Base-by-base conservation (phyloP, 257 asterid species). In the Solanum medicagineum region DNA sequence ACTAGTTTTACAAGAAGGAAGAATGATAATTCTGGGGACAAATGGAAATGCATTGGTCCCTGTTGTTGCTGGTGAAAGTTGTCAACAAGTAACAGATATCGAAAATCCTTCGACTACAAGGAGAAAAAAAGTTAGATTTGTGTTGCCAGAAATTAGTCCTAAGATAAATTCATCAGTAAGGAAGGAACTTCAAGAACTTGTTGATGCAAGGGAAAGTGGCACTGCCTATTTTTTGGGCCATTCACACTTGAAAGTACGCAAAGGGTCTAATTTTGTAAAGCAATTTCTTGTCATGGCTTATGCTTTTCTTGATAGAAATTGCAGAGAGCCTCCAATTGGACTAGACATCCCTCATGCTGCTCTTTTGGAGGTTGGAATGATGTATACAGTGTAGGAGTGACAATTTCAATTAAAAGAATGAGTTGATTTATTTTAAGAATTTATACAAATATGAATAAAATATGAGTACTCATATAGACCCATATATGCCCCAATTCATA, bases 341-440 rank as follows among this genome's bases (percentile, higher is more conserved):
- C 86, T 96, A 79, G 92, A 95, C 45, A 94, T 95, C 15, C 98
- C 98, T 42, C 93, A 93, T 88, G 93, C 98, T 57, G 99, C 98
- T 65, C 95, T 94, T 22, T 85, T 96, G 83, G 95, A 96, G 87
- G 98, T 95, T 84, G 98, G 97, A 3, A 93, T 94, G 84, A 93
- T 93, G 51, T 95, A 95, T 90, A 89, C 94, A 53, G 85, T 96
- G 73, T 60, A 65, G 36, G 4, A 0, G 0, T 32, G 4, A 3
- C 4, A 32, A 32, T 3, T 32, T 32, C 36, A 32, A 32, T 32
- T n/a, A n/a, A n/a, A n/a, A n/a, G n/a, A n/a, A n/a, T 32, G 36
- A 3, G 1, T 32, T 3, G 36, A 32, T 32, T 4, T 32, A 32
- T 32, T 32, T 32, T 32, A 32, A 32, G 36, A 32, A 0, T 32